Conservation (phyloP, 116 monocot genomes). For the Zostera marina region DNA sequence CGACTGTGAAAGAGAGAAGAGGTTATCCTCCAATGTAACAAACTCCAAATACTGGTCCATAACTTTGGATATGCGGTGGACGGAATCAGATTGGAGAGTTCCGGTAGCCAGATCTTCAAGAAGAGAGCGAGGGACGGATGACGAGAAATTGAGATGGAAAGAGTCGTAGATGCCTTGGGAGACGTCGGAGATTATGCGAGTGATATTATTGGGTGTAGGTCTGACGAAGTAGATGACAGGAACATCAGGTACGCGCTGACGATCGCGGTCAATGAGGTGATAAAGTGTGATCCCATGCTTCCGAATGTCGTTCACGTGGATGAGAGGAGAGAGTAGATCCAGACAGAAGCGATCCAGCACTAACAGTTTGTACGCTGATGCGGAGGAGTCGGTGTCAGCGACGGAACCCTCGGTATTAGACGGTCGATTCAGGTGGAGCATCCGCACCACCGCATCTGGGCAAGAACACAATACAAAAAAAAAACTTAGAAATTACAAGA, state of each 20-base stretch:
- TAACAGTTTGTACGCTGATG: conserved; percentile 68
- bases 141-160: conserved; percentile 89
- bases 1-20: conserved; percentile 67
- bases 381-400: neutral
- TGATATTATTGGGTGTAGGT: conserved; percentile 42
- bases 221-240: conserved; percentile 83
- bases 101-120: conserved; percentile 61
- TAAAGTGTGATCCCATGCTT: conserved; percentile 88
- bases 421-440: conserved; percentile 74
- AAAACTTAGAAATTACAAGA: neutral
- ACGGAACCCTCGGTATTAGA: conserved; percentile 12
- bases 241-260: conserved; percentile 69
- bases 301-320: conserved; percentile 78
- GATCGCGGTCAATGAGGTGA: conserved; percentile 58
- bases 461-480: neutral
- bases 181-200: conserved; percentile 47
- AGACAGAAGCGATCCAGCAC: conserved; percentile 70
- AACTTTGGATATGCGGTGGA: conserved; percentile 44
- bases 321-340: conserved; percentile 64
- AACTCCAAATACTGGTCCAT: conserved; percentile 86
- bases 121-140: conserved; percentile 67
- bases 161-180: conserved; percentile 45
- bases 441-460: conserved; percentile 32
- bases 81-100: conserved; percentile 29
- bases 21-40: conserved; percentile 61